Evolutionary conservation across 192 early-diverging fungal genomes (phyloP), one percentile per base, ranked within the genome.

Genomic region (Linnemannia schmuckeri): DNA sequence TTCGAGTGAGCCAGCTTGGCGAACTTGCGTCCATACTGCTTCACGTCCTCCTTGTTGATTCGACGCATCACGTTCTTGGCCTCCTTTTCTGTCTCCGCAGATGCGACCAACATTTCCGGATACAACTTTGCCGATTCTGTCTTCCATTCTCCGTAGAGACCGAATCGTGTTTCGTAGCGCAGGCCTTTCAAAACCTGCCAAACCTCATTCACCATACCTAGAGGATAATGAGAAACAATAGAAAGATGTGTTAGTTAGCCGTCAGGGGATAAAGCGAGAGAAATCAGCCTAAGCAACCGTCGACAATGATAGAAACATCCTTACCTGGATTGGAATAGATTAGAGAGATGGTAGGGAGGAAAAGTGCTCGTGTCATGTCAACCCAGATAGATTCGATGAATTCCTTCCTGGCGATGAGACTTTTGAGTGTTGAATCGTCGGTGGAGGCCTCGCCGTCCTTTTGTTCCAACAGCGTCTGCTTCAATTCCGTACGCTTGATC

Each of bases 121-220:
- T 89, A 90, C 27, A 83, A 75, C 22, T 91, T 88, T 52, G 93
- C 92, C 33, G 92, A 88, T 6, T 89, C 85, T 61, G 90, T 93
- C 24, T 92, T 91, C 97, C 97, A 97, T 80, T 96, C 95, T 4
- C 93, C 95, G 83, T 97, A 97, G 2, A 97, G 85, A 0, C 89
- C 90, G 70, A 91, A 96, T 12, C 97, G 90, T 54, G 89, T 90
- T 79, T 91, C 83, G 55, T 92, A 96, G 18, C 91, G 88, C 37
- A 93, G 88, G 12, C 79, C 77, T n/a, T 91, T 90, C 10, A 97
- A 76, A 0, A 97, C 74, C 33, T 88, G 80, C 95, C 95, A 97
- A 2, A 96, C 74, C 46, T 94, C 93, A 8, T 88, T 87, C 12
- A 90, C 88, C 37, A 87, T 46, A 18, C 85, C 85, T 87, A 70